These are phyloP conservation scores for Xenoacremonium recifei DNA, from an alignment of 2,329 filamentous ascomycete genomes.

Conservation along the genomic window DNA sequence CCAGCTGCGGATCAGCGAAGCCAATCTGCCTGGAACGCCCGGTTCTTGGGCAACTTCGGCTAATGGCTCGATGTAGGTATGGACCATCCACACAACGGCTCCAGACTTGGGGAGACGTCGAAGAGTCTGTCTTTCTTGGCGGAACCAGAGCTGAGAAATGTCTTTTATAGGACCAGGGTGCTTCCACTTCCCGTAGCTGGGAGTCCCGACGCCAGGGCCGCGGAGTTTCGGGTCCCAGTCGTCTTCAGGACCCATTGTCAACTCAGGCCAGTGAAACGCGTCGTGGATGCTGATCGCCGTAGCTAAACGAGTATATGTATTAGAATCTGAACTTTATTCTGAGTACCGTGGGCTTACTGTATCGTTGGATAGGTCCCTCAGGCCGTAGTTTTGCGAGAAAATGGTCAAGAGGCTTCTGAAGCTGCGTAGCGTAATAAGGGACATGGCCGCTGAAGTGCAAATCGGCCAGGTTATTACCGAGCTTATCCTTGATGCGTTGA, in stretches of 20 bases:
- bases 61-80: constrained; percentile 4
- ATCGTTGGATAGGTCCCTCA: constrained; percentile 1
- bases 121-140: constrained; percentile 4
- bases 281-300: constrained; percentile 4
- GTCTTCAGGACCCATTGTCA: constrained; percentile 5
- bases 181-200: constrained; percentile 1
- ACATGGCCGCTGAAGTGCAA: constrained; percentile 2
- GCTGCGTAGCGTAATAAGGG: constrained; percentile 3
- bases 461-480: constrained; percentile 2
- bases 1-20: constrained; percentile 2
- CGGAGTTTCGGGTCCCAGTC: constrained; percentile 4
- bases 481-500: constrained; percentile 3
- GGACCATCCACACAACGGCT: constrained; percentile 6
- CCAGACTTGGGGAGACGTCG: constrained; percentile 4
- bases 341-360: not conserved
- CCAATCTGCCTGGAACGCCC: constrained; percentile 1
- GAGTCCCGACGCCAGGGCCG: constrained; percentile 2
- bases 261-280: constrained; percentile 4
- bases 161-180: not conserved
- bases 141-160: constrained; percentile 5
- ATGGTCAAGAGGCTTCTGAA: constrained; percentile 1
- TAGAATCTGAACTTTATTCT: not conserved
- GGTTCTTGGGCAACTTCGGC: not conserved
- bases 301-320: no score
- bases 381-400: constrained; percentile 1